A percentile compares a stretch with the other conserved stretches of the same genome.
phyloP scores from a whole-genome alignment of 371 early-diverging fungal genomes.

The Fennellomyces sp. region DNA sequence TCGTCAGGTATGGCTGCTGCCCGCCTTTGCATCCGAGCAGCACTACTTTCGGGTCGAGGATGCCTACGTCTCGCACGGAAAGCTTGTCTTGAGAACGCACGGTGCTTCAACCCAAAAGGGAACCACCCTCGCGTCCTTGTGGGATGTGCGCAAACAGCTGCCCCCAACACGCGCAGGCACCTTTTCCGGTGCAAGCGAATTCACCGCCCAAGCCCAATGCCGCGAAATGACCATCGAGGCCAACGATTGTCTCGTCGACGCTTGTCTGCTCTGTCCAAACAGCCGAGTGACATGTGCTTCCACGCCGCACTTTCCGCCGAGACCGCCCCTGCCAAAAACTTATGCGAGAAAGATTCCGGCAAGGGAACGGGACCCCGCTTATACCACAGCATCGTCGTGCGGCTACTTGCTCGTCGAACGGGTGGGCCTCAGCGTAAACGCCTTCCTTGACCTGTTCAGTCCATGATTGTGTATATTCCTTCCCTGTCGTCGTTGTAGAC shows the following conservation, averaged over 20 bases:
- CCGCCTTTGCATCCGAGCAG: conserved; percentile 22
- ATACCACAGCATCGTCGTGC: conserved; percentile 12
- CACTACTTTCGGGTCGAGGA: conserved; percentile 48
- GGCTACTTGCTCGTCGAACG: conserved; percentile 22
- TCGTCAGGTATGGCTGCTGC: conserved; percentile 38
- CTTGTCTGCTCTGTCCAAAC: conserved; percentile 11
- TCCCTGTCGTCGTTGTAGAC: too few relatives aligned
- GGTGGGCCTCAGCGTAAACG: conserved; percentile 14
- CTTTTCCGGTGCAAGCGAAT: conserved; percentile 28
- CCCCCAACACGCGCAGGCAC: conserved; percentile 28
- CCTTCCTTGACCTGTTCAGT: conserved; percentile 15
- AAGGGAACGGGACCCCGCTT: conserved; percentile 10
- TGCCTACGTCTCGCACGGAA: conserved; percentile 53
- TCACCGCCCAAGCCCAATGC: background rate
- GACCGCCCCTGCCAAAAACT: conserved; percentile 12
- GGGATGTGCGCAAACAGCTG: conserved; percentile 28
- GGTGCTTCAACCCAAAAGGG: background rate
- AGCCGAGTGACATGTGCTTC: too few relatives aligned
- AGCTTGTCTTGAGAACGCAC: conserved; percentile 31
- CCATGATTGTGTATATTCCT: too few relatives aligned
- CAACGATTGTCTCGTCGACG: conserved; percentile 13
- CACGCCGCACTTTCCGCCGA: background rate
- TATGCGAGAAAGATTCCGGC: conserved; percentile 15
- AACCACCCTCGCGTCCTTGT: conserved; percentile 14
- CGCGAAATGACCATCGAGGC: conserved; percentile 14